phyloP scores from a whole-genome alignment of 2,329 filamentous ascomycete genomes.

The Microcera coccophila region DNA sequence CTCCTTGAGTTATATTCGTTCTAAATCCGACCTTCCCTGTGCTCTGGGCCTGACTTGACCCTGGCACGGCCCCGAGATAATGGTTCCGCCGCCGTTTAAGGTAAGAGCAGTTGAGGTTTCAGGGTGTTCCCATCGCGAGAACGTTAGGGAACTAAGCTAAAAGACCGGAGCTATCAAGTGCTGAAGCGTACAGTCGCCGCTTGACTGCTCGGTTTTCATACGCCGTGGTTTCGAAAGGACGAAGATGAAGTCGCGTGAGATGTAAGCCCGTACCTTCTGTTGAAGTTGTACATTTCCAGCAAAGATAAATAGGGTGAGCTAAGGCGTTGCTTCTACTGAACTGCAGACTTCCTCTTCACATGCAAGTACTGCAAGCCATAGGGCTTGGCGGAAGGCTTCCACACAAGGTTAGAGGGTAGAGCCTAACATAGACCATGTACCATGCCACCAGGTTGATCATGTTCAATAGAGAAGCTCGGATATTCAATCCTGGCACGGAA shows the following conservation, averaged over 20 bases:
- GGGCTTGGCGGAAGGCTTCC: constrained; percentile 20
- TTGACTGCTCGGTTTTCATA: neutral
- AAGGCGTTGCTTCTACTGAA: too few species aligned
- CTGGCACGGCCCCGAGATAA: constrained; percentile 18
- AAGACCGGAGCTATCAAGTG: too few species aligned
- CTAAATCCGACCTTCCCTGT: neutral
- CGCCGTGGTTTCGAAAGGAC: neutral
- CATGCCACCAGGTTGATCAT: neutral
- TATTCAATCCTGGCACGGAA: too few species aligned
- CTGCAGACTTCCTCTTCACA: too few species aligned
- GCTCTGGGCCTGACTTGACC: constrained; percentile 5
- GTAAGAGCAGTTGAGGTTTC: too few species aligned
- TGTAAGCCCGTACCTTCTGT: neutral
- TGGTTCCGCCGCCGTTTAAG: constrained; percentile 4
- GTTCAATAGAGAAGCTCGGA: neutral
- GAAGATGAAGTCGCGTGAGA: neutral
- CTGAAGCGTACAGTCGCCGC: too few species aligned
- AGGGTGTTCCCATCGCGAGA: too few species aligned
- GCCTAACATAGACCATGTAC: constrained; percentile 3
- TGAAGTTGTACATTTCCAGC: neutral
- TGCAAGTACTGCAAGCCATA: constrained; percentile 23
- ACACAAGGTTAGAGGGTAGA: constrained; percentile 20
- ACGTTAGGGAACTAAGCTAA: too few species aligned
- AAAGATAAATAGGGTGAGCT: neutral
- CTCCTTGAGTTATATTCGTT: neutral